Evolutionary conservation across 202 grass and related monocot genomes (phyloP).

Genomic region (Hordeum pubiflorum): DNA sequence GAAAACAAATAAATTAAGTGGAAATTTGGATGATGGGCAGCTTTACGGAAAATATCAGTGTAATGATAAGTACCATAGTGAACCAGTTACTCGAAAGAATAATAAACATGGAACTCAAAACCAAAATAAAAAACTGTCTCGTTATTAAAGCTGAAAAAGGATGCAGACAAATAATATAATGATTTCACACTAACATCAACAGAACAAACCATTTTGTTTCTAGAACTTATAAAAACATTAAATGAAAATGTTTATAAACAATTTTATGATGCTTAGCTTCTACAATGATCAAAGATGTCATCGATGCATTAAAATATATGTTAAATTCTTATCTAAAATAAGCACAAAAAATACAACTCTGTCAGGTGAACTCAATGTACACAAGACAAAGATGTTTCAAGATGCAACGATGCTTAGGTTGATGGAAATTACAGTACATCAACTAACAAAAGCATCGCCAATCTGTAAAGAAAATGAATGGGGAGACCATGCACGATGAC

Average conservation of each 20-base stretch:
- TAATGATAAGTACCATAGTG: neutral
- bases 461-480: neutral
- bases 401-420: neutral
- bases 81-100: neutral
- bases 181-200: neutral
- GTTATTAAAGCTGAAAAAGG: neutral
- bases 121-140: neutral
- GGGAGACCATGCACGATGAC: neutral
- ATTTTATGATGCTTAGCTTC: neutral
- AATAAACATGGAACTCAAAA: neutral
- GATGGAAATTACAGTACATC: neutral
- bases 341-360: neutral
- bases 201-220: neutral
- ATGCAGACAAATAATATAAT: neutral
- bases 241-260: neutral
- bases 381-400: neutral
- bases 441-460: neutral
- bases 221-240: neutral
- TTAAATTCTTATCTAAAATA: neutral
- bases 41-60: neutral
- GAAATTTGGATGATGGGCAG: neutral
- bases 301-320: neutral
- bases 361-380: neutral
- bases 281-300: neutral
- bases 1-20: conserved; percentile 2